Base-by-base conservation (phyloP, 768 basidiomycete genomes). In the Mycena olivaceomarginata region DNA sequence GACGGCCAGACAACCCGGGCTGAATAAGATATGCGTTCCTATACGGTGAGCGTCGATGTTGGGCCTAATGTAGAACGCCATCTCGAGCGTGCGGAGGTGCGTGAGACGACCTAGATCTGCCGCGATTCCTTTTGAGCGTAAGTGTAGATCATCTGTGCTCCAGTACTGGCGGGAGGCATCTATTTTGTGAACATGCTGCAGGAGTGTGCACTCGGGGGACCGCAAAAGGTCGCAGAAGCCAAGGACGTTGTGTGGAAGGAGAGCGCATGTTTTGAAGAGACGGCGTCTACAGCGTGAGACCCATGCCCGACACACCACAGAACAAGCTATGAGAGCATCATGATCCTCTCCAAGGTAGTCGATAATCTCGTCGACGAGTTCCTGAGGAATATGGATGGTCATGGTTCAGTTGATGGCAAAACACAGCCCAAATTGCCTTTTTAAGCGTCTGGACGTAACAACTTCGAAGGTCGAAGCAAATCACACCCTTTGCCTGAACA, bases 291-390 rank as follows among this genome's bases (percentile, higher is more conserved):
- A 43, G 51, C 71, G 62, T 8, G 63, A 11, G 9, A 72, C n/a
- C 48, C 48, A 72, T 2, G 46, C 39, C 5, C 39, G 7, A 25
- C 45, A 65, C 11, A 72, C 48, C 6, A 72, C 51, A 22, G 63
- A 64, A 9, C 40, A 53, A 15, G 51, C 63, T 31, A 56, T 65
- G 63, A 72, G 71, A 16, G 71, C n/a, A 16, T 4, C 8, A 20
- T 8, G 25, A 40, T 53, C 63, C 0, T 18, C 22, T 1, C 22
- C 46, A 5, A 72, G n/a, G 10, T 53, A 46, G 63, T 72, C 71
- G 63, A 72, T 51, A 39, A 72, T 72, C 31, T 22, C 40, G 6
- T 72, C 63, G 5, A 65, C 63, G 2, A 72, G 70, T 65, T 72
- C 63, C 22, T 53, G 71, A 16, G 71, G 71, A n/a, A 56, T 7